These are phyloP conservation scores for Microthyrium microscopicum DNA, from an alignment of 2,329 filamentous ascomycete genomes.

Conservation along the genomic window DNA sequence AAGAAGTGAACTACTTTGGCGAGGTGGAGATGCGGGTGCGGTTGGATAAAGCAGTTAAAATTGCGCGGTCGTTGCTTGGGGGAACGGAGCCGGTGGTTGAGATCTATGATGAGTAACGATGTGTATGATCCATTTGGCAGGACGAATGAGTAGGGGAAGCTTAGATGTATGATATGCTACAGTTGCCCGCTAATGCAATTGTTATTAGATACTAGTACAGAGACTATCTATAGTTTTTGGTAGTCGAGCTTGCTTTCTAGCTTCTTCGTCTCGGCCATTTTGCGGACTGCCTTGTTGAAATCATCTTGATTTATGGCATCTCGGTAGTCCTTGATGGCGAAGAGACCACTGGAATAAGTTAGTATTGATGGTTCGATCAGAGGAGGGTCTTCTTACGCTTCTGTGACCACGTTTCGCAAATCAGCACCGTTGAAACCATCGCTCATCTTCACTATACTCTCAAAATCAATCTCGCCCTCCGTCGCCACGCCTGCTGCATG, in stretches of 20 bases:
- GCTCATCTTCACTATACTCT: constrained; percentile 99
- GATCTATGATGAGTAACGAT: neutral
- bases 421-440: constrained; percentile 95
- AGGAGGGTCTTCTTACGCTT: constrained; percentile 54
- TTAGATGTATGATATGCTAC: neutral
- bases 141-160: neutral
- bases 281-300: constrained; percentile 97
- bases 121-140: constrained; percentile 2
- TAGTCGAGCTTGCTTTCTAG: constrained; percentile 96
- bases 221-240: constrained; percentile 57
- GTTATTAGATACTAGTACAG: constrained; percentile 1
- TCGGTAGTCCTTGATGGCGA: constrained; percentile 95
- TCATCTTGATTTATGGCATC: constrained; percentile 96
- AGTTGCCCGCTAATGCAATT: no score
- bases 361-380: neutral
- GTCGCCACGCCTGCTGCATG: constrained; percentile 73
- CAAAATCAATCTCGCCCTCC: constrained; percentile 94
- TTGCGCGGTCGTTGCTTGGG: no score
- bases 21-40: constrained; percentile 40
- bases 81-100: neutral
- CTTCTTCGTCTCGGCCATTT: constrained; percentile 96
- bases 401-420: constrained; percentile 91
- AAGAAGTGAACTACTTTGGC: constrained; percentile 47
- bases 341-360: constrained; percentile 52
- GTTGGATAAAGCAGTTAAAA: neutral